Evolutionary conservation across 345 rosid genomes (phyloP), one percentile per base, ranked within the genome.

Genomic region (Sisymbrium altissimum): DNA sequence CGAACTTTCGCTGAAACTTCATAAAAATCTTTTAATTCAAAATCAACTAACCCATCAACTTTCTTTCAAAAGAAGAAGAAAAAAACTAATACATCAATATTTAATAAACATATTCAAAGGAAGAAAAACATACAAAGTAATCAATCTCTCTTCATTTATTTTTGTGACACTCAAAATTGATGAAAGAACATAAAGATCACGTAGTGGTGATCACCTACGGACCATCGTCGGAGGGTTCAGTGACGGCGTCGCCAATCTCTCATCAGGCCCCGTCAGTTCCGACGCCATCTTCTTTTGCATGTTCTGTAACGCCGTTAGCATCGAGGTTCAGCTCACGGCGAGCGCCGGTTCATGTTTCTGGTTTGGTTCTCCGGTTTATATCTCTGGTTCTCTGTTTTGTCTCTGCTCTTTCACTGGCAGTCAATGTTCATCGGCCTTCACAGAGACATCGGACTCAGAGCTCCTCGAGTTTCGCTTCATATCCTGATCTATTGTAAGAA

Each of bases 351-450:
- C 79, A 81, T 54, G 48, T 64, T 14, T 33, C 54, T 7, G 56
- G 14, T 71, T 83, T 88, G 52, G 50, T 79, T 68, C 88, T 92
- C 48, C 83, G 93, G 49, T 83, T 81, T 68, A 56, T 78, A 57
- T 79, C 80, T 2, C 79, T 88, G 44, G 50, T 88, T 21, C 78
- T 88, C 66, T 86, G 88, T 64, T 85, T 90, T 23, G 66, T 79
- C 57, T 85, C 98, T 17, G 96, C 96, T 57, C 75, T 88, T 13
- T 76, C 85, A 4, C 85, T 90, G 58, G 83, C 89, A 19, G 73
- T 74, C 62, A 74, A 66, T 62, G 74, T 76, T 69, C 65, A 62
- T 25, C 54, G 72, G 64, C n/a, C 83, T 50, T 64, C 82, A 58
- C 79, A 67, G 69, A 77, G 61, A 18, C 68, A 48, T 19, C 54